phyloP scores from a whole-genome alignment of 306 rosid genomes.

The Cucurbita maxima region DNA sequence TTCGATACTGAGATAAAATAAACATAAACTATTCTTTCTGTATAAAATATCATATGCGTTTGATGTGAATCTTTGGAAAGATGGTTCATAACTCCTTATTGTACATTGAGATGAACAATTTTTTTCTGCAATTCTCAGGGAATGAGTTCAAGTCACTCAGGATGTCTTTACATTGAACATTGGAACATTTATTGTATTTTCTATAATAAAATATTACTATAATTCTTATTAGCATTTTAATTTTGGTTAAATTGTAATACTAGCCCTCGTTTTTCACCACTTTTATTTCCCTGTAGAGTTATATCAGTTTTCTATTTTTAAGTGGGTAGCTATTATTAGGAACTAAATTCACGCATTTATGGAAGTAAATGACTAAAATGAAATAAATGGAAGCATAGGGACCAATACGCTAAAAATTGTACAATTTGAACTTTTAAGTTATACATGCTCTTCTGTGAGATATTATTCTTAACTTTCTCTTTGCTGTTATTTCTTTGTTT shows the following conservation, averaged over 20 bases:
- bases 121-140: background rate
- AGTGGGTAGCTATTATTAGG: background rate
- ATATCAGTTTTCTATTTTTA: background rate
- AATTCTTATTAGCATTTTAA: background rate
- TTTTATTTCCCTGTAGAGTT: background rate
- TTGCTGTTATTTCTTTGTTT: constrained; percentile 1
- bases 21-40: background rate
- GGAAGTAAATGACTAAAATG: background rate
- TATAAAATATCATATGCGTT: background rate
- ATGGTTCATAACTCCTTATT: background rate
- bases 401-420: background rate
- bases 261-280: background rate
- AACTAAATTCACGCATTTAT: background rate
- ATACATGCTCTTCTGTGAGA: background rate
- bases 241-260: background rate
- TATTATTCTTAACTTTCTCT: background rate
- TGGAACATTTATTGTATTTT: background rate
- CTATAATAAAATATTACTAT: background rate
- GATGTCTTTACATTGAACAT: background rate
- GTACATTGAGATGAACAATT: background rate
- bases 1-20: background rate
- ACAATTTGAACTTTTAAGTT: background rate
- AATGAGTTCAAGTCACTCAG: background rate
- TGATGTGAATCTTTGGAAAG: background rate
- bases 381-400: background rate